phyloP scores from a whole-genome alignment of 208 protist genomes.

The Leishmania guyanensis region DNA sequence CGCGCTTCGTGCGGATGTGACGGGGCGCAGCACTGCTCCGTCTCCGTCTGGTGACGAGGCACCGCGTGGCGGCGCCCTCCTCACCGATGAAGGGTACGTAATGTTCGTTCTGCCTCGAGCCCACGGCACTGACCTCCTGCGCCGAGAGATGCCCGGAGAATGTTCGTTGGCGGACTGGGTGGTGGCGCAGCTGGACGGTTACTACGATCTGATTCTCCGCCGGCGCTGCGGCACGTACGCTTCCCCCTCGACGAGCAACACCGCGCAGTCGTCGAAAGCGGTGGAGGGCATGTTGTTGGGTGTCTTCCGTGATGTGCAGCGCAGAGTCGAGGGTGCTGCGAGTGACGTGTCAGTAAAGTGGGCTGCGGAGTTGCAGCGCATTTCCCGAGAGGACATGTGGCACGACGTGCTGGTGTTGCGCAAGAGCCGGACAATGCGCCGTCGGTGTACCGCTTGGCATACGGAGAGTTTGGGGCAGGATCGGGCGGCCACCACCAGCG shows the following conservation, averaged over 20 bases:
- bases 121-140: slow-evolving; percentile 28
- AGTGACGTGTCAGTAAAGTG: slow-evolving; percentile 1
- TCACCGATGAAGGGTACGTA: slow-evolving; percentile 36
- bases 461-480: neutral
- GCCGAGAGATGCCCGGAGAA: neutral
- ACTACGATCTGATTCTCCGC: slow-evolving; percentile 63
- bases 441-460: slow-evolving; percentile 9
- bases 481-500: neutral
- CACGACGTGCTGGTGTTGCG: slow-evolving; percentile 68
- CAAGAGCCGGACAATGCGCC: slow-evolving; percentile 33
- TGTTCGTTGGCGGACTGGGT: slow-evolving; percentile 45
- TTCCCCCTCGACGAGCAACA: neutral
- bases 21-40: slow-evolving; percentile 10
- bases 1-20: slow-evolving; percentile 23
- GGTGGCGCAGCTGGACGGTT: slow-evolving; percentile 50
- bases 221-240: slow-evolving; percentile 33
- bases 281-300: slow-evolving; percentile 6
- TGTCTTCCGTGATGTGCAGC: neutral
- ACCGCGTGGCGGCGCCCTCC: slow-evolving; percentile 11
- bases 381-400: slow-evolving; percentile 26
- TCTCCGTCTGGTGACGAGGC: neutral
- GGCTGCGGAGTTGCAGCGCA: slow-evolving; percentile 8
- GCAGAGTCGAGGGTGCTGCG: neutral
- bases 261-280: neutral
- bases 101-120: slow-evolving; percentile 67